phyloP scores from a whole-genome alignment of 1,284 basidiomycete genomes.

The Tilletia setariae region DNA sequence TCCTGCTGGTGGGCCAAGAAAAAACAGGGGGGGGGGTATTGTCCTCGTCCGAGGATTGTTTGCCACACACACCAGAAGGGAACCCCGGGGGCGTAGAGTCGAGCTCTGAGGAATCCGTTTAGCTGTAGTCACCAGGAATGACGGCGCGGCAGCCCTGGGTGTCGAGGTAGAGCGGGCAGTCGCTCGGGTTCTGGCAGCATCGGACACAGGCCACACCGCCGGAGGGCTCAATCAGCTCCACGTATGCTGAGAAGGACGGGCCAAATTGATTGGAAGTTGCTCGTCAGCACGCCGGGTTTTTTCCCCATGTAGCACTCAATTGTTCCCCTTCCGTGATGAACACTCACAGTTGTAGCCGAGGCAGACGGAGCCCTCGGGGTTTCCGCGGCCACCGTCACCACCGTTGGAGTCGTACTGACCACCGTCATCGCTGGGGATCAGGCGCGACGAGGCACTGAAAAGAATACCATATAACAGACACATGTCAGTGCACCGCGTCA shows the following conservation, averaged over 20 bases:
- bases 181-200: conserved; percentile 40
- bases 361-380: conserved; percentile 42
- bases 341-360: conserved; percentile 31
- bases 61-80: no score
- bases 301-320: no score
- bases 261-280: no score
- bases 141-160: conserved; percentile 28
- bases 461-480: no score
- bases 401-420: conserved; percentile 52
- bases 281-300: no score
- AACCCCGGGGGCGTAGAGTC: no score
- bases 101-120: no score
- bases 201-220: conserved; percentile 44
- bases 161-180: conserved; percentile 26
- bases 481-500: no score
- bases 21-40: no score
- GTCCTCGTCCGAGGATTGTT: no score
- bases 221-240: conserved; percentile 47
- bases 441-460: conserved; percentile 10
- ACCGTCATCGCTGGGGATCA: conserved; percentile 36
- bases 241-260: conserved; percentile 26
- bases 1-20: no score
- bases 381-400: conserved; percentile 45
- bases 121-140: conserved; percentile 27
- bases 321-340: no score